A percentile compares a stretch with the other conserved stretches of the same genome.
These are phyloP conservation scores for Naegleria gruberi DNA, from an alignment of 208 protist species.

Conservation along the genomic window DNA sequence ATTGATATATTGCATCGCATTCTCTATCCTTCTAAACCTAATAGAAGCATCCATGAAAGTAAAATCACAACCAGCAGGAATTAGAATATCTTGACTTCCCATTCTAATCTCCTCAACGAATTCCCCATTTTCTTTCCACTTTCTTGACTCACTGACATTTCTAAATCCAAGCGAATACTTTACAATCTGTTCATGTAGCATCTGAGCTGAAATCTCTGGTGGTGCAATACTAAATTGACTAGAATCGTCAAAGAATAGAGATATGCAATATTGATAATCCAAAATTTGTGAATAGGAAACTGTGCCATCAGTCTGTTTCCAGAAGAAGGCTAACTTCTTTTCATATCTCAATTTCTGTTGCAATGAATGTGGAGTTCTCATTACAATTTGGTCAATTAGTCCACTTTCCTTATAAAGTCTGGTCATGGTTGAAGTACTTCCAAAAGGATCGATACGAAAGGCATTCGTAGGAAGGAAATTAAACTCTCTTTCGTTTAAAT, in stretches of 20 bases:
- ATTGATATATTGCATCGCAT: background rate
- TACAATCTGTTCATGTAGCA: background rate
- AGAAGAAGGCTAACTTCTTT: background rate
- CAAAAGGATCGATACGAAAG: conserved; percentile 10
- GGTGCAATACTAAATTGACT: background rate
- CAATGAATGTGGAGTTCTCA: background rate
- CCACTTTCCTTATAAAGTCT: background rate
- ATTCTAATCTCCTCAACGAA: no score
- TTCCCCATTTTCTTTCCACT: no score
- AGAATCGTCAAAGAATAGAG: background rate
- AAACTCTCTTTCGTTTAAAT: background rate
- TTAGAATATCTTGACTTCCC: background rate
- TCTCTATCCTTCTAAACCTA: background rate
- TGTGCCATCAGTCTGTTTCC: background rate
- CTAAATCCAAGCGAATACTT: background rate
- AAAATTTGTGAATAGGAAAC: background rate
- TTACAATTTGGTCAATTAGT: background rate
- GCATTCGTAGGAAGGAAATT: background rate
- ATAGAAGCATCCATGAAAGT: background rate
- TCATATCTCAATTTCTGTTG: background rate
- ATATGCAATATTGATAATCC: background rate
- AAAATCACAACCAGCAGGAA: background rate
- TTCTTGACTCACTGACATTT: no score
- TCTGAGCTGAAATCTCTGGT: background rate
- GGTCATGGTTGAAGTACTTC: background rate